Base-by-base conservation (phyloP, 1,284 basidiomycete genomes). In the Athelia psychrophila region DNA sequence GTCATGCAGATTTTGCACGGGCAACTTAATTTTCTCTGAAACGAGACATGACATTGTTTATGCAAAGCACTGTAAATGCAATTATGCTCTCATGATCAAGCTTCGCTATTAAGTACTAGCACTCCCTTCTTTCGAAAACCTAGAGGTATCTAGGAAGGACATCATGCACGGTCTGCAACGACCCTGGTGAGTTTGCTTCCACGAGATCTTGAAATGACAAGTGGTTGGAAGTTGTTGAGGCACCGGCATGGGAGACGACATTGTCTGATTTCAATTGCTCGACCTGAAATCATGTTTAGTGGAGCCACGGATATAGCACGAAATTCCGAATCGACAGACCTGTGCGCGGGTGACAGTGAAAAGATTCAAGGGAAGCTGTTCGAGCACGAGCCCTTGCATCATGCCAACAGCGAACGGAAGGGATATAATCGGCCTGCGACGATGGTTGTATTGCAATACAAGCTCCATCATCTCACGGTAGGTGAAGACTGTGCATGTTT, bases 281-380 rank as follows among this genome's bases (percentile, higher is more conserved):
- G 40, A 86, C 73, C 82, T 86, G 56, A 6, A 49, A 10, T 9
- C n/a, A 27, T 27, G 6, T 47, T n/a, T 19, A 19, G 36, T 46
- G 24, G 13, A 10, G 18, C 49, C 24, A 20, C 15, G 8, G 18
- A 38, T 20, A 23, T 25, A 48, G 25, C 22, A 16, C 10, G 33
- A 50, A n/a, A 30, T 23, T 20, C 27, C 18, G 10, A n/a, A n/a
- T 30, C 40, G 27, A 20, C 16, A 36, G 23, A 49, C 86, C 73
- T 88, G 86, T 54, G 78, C 78, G 40, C 79, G 73, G 6, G 87
- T 87, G 16, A 89, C 58, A 0, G 87, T 88, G 54, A 89, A 82
- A 10, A 86, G 59, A 56, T 78, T 85, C n/a, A 69, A 61, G 0
- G 86, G 88, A 5, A 89, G 68, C 50, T 69, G 72, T 63, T 89